Conservation (phyloP, 257 asterid species). For the Knoxia roxburghii region DNA sequence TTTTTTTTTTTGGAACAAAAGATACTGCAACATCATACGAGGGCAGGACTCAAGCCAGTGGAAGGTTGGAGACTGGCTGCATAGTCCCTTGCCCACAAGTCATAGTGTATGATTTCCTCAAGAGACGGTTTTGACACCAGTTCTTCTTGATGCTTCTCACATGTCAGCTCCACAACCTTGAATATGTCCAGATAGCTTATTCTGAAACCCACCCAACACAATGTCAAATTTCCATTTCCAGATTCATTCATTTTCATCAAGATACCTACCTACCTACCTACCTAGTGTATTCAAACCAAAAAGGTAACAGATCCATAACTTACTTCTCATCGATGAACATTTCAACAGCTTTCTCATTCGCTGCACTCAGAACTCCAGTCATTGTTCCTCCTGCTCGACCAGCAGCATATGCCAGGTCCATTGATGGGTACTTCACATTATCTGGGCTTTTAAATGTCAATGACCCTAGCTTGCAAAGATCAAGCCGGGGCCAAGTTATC, state of each 20-base stretch:
- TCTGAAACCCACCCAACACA: no score
- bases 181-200: slow-evolving; percentile 84
- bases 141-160: slow-evolving; percentile 64
- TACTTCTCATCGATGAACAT: slow-evolving; percentile 78
- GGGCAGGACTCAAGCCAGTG: slow-evolving; percentile 47
- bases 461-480: slow-evolving; percentile 92
- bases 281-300: background rate
- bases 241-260: no score
- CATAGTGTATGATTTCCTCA: slow-evolving; percentile 88
- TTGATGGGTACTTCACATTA: slow-evolving; percentile 91
- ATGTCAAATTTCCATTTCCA: no score
- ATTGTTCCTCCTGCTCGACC: slow-evolving; percentile 98
- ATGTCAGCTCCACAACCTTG: slow-evolving; percentile 89
- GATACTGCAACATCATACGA: no score
- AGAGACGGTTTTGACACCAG: slow-evolving; percentile 63
- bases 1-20: no score
- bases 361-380: slow-evolving; percentile 99
- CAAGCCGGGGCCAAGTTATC: slow-evolving; percentile 96
- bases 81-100: slow-evolving; percentile 88
- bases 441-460: slow-evolving; percentile 85
- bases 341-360: slow-evolving; percentile 98
- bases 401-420: slow-evolving; percentile 96
- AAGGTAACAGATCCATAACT: slow-evolving; percentile 5
- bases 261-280: no score
- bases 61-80: slow-evolving; percentile 55